Conservation (phyloP, 441 rosid genomes). For the Syzygium malaccense region DNA sequence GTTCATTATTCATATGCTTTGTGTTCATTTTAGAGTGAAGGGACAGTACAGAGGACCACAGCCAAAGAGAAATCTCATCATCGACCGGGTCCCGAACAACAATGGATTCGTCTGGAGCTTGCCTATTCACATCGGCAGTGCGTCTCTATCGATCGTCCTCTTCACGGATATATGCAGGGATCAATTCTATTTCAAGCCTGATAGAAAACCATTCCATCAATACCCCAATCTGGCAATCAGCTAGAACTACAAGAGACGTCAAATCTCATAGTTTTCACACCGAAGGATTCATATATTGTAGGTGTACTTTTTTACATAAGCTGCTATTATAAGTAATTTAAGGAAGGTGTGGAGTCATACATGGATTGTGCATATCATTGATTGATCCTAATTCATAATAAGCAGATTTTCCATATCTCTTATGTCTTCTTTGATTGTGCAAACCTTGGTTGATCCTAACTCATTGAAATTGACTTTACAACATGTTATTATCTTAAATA, state of each 20-base stretch:
- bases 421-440: no score
- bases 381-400: no score
- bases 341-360: background rate
- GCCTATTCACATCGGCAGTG: conserved; percentile 65
- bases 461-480: no score
- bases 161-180: conserved; percentile 5
- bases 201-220: background rate
- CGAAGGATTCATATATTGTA: background rate
- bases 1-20: background rate
- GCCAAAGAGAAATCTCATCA: conserved; percentile 49
- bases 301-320: background rate
- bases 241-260: background rate
- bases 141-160: conserved; percentile 60
- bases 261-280: background rate
- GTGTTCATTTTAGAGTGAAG: background rate
- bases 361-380: background rate
- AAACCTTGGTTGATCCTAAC: no score
- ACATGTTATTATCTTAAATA: no score
- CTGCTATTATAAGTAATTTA: background rate
- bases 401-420: no score
- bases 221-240: background rate
- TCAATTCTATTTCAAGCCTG: background rate
- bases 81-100: conserved; percentile 50
- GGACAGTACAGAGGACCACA: conserved; percentile 40
- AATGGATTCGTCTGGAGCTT: conserved; percentile 50